Percentiles rank a stretch among this genome's conserved stretches.
These are phyloP conservation scores for Mycena rebaudengoi DNA, from an alignment of 768 basidiomycete species.

Conservation along the genomic window DNA sequence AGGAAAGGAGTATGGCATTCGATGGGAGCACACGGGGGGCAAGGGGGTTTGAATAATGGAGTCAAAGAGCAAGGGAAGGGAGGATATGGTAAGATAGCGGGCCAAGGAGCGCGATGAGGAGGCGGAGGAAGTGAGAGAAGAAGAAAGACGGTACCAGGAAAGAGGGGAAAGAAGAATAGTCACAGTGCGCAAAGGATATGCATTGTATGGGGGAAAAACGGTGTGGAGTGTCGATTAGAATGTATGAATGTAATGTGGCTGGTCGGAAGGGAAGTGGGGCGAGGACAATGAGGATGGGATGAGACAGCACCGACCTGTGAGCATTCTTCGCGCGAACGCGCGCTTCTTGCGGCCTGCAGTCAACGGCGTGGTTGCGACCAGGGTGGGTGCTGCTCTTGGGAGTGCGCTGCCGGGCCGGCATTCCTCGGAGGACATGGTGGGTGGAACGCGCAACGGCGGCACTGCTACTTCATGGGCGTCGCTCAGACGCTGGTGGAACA, in stretches of 20 bases:
- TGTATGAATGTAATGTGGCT: too few relatives aligned
- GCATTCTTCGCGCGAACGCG: conserved; percentile 93
- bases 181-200: too few relatives aligned
- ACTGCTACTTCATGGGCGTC: conserved; percentile 82
- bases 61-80: too few relatives aligned
- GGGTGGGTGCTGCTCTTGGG: conserved; percentile 42
- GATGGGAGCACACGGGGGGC: too few relatives aligned
- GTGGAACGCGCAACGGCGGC: conserved; percentile 25
- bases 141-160: not conserved
- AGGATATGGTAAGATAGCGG: too few relatives aligned
- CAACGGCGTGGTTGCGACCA: conserved; percentile 44
- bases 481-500: conserved; percentile 76
- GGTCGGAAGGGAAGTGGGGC: not conserved
- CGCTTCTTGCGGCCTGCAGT: conserved; percentile 66
- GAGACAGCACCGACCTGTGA: conserved; percentile 71
- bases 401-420: conserved; percentile 27
- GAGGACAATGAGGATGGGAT: too few relatives aligned
- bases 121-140: not conserved
- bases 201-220: too few relatives aligned
- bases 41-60: too few relatives aligned
- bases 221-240: too few relatives aligned
- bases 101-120: not conserved
- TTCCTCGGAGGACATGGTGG: conserved; percentile 22
- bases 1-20: too few relatives aligned
- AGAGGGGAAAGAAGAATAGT: not conserved